These are phyloP conservation scores for Penicillium waksmanii DNA, from an alignment of 495 filamentous ascomycete species.

Conservation along the genomic window DNA sequence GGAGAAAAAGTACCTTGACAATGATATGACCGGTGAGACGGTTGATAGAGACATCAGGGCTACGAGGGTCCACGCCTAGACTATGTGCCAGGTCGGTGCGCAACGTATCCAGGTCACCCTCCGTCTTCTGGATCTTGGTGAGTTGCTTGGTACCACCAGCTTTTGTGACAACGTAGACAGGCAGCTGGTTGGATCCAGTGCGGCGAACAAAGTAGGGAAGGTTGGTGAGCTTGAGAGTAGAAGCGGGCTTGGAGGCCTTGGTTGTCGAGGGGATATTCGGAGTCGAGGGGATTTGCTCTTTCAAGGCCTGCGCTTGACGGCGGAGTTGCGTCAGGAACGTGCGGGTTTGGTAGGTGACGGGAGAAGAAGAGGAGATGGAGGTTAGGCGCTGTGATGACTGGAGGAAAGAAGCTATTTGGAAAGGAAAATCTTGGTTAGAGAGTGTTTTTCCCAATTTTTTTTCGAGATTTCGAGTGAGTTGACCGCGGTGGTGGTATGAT, in stretches of 20 bases:
- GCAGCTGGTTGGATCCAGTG: conserved; percentile 69
- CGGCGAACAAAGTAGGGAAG: conserved; percentile 75
- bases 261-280: conserved; percentile 29
- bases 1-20: conserved; percentile 55
- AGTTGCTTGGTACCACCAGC: conserved; percentile 75
- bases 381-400: conserved; percentile 2
- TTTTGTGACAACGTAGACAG: conserved; percentile 78
- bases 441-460: conserved; percentile 2
- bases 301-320: conserved; percentile 44
- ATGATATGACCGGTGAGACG: conserved; percentile 64
- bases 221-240: conserved; percentile 40
- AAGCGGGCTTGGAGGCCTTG: conserved; percentile 23
- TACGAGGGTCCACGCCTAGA: conserved; percentile 46
- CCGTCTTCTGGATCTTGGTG: conserved; percentile 76
- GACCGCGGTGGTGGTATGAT: conserved; percentile 1
- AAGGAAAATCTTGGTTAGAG: conserved; percentile 1
- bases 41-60: conserved; percentile 57
- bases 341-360: conserved; percentile 34
- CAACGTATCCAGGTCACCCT: conserved; percentile 67
- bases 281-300: conserved; percentile 38
- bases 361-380: background rate
- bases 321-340: conserved; percentile 48
- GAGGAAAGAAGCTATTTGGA: conserved; percentile 4
- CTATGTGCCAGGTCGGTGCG: conserved; percentile 51
- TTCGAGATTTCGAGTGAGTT: background rate